Evolutionary conservation across 208 protist genomes (phyloP).

Genomic region (Trypanosoma boissoni): DNA sequence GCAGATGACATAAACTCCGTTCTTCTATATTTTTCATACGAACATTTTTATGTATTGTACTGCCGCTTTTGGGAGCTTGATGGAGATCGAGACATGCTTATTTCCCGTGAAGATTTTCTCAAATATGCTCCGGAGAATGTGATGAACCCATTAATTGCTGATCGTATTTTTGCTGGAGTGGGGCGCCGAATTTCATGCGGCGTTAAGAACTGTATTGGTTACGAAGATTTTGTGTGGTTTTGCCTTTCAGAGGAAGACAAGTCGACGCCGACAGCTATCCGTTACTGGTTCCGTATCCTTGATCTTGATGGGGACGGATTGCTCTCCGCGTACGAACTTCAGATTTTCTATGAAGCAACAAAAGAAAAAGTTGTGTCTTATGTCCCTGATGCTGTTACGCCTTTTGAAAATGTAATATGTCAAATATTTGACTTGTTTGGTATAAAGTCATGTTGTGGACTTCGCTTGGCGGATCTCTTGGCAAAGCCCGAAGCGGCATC

Average conservation of each 20-base stretch:
- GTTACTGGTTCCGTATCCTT: constrained; percentile 95
- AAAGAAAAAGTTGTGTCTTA: constrained; percentile 66
- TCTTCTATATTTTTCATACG: constrained; percentile 97
- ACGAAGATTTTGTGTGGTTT: constrained; percentile 97
- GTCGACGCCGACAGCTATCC: constrained; percentile 77
- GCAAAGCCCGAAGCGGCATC: constrained; percentile 63
- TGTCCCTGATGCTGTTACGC: constrained; percentile 57
- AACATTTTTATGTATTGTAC: constrained; percentile 99
- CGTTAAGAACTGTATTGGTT: constrained; percentile 70
- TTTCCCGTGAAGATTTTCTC: constrained; percentile 85
- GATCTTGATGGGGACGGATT: constrained; percentile 95
- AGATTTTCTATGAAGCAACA: constrained; percentile 91
- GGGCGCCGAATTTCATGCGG: constrained; percentile 41
- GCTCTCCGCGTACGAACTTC: constrained; percentile 92
- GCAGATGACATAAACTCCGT: constrained; percentile 90
- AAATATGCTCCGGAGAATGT: constrained; percentile 79
- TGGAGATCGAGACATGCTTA: constrained; percentile 91
- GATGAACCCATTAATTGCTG: constrained; percentile 79
- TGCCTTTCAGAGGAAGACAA: constrained; percentile 96
- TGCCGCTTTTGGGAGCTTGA: constrained; percentile 99
- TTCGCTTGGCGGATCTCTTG: constrained; percentile 89
- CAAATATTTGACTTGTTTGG: constrained; percentile 95
- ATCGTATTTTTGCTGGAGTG: constrained; percentile 72
- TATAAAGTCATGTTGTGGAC: constrained; percentile 33
- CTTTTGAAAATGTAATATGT: constrained; percentile 90